These are phyloP conservation scores for Umbelopsis isabellina DNA, from an alignment of 192 early-diverging fungal genomes.

Conservation along the genomic window DNA sequence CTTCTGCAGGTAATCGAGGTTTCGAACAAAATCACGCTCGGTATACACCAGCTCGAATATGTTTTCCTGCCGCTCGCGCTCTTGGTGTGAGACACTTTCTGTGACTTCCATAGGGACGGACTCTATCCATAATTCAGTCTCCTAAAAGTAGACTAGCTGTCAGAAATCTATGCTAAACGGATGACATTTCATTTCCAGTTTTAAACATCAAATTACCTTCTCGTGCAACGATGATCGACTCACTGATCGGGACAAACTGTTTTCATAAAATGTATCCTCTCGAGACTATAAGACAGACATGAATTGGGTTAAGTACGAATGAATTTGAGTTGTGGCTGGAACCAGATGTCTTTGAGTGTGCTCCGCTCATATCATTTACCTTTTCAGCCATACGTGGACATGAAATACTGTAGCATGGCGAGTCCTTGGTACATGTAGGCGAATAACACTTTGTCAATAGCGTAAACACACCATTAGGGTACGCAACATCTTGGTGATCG, in stretches of 20 bases:
- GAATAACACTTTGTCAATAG: conserved; percentile 92
- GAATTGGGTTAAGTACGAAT: too few relatives aligned
- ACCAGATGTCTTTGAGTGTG: background rate
- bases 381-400: conserved; percentile 81
- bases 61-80: conserved; percentile 90
- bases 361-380: conserved; percentile 25
- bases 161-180: too few relatives aligned
- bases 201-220: conserved; percentile 25
- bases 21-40: conserved; percentile 88
- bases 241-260: conserved; percentile 38
- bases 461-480: conserved; percentile 78
- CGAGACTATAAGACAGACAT: background rate
- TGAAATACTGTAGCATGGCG: conserved; percentile 84
- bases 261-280: background rate
- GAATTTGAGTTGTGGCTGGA: too few relatives aligned
- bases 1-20: conserved; percentile 78
- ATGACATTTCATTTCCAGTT: background rate
- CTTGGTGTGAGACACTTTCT: conserved; percentile 70
- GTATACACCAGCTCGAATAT: conserved; percentile 93
- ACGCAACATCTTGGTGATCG: background rate
- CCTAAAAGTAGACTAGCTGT: background rate
- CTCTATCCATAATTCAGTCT: conserved; percentile 72
- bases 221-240: conserved; percentile 49
- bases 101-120: conserved; percentile 82
- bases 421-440: conserved; percentile 79